Conservation (phyloP, 78 protist genomes). For the Protostelium mycophagum region DNA sequence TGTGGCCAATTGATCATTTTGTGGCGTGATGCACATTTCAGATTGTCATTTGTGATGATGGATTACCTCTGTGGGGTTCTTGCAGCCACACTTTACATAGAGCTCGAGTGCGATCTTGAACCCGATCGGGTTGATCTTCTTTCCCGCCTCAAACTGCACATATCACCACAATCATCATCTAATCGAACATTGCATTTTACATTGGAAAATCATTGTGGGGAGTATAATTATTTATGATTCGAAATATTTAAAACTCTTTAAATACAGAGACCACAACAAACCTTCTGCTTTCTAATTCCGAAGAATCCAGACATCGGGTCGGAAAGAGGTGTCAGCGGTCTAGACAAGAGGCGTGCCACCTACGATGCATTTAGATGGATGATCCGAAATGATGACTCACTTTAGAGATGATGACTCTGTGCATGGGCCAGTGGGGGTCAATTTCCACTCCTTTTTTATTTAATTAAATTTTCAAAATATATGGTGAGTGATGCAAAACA, state of each 20-base stretch:
- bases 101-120: slow-evolving; percentile 48
- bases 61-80: background rate
- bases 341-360: slow-evolving; percentile 28
- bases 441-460: slow-evolving; percentile 5
- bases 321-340: slow-evolving; percentile 33
- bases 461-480: too few relatives aligned
- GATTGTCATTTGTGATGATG: too few relatives aligned
- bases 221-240: too few relatives aligned
- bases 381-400: background rate
- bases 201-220: background rate
- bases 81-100: slow-evolving; percentile 10
- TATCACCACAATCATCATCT: too few relatives aligned
- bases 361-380: background rate
- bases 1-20: too few relatives aligned
- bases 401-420: slow-evolving; percentile 16
- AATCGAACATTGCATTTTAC: too few relatives aligned
- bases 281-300: slow-evolving; percentile 12
- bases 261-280: background rate
- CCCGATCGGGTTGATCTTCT: slow-evolving; percentile 9
- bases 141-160: background rate
- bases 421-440: slow-evolving; percentile 38
- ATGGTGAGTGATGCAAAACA: too few relatives aligned
- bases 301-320: slow-evolving; percentile 61
- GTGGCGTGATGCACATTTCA: too few relatives aligned
- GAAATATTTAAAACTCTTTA: background rate